Evolutionary conservation across 1,139 yeast genomes (phyloP).

Genomic region (Hemisphaericaspora subhashii): DNA sequence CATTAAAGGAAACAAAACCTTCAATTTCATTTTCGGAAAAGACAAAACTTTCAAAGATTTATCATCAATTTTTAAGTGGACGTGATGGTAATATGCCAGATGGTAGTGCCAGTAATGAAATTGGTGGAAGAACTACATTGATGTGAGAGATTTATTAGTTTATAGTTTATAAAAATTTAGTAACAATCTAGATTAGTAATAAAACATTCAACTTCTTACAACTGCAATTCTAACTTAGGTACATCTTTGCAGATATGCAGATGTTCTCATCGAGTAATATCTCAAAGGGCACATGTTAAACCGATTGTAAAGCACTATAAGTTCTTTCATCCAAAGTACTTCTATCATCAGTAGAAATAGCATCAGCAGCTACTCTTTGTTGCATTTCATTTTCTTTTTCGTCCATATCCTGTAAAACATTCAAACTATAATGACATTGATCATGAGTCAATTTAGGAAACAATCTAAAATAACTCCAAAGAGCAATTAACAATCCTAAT

Average conservation of each 20-base stretch:
- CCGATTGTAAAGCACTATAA: background rate
- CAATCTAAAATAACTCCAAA: conserved; percentile 40
- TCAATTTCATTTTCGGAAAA: conserved; percentile 79
- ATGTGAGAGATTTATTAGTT: conserved; percentile 36
- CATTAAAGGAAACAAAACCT: conserved; percentile 78
- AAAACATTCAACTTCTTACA: background rate
- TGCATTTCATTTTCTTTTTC: conserved; percentile 7
- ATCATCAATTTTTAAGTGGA: conserved; percentile 71
- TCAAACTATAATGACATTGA: conserved; percentile 26
- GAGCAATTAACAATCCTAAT: conserved; percentile 45
- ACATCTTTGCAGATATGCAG: too few species aligned
- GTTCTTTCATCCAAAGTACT: background rate
- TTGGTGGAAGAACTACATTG: conserved; percentile 81
- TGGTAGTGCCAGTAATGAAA: conserved; percentile 77
- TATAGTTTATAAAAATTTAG: background rate
- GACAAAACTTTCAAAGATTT: conserved; percentile 60
- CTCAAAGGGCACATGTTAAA: too few species aligned
- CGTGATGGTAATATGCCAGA: conserved; percentile 89
- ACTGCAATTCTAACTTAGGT: too few species aligned
- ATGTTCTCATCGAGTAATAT: too few species aligned
- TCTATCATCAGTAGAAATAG: background rate
- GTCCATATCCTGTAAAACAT: conserved; percentile 18
- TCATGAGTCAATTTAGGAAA: conserved; percentile 28
- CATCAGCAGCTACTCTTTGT: background rate
- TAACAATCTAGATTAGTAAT: too few species aligned